Base-by-base conservation (phyloP, 345 rosid genomes). In the Populus tremula region DNA sequence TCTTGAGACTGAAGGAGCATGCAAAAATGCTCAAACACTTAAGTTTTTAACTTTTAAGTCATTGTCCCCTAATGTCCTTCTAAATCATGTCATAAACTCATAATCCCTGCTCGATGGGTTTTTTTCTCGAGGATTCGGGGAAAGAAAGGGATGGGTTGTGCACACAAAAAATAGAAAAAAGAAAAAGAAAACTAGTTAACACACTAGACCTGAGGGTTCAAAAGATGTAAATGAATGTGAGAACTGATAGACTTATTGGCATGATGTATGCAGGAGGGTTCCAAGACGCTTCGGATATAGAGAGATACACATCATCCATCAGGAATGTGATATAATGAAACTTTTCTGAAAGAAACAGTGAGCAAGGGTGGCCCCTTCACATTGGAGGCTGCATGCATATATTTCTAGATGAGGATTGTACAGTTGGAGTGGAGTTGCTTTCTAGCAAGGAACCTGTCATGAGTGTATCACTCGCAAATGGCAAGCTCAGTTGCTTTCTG, bases 201-300 rank as follows among this genome's bases (percentile, higher is more conserved):
- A 21, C 13, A 21, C 25, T 54, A 54, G 20, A 8, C 10, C 63
- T 56, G 63, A 56, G 29, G 63, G 29, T 23, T 23, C 25, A 25
- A 8, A 56, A 56, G 13, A 56, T n/a, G 4, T 56, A 56, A 56
- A 59, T 23, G 29, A 59, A 59, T 23, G 29, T 11, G 14, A 59
- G 25, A 59, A 59, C 63, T 59, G 29, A 59, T 59, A 59, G 39
- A 33, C 39, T 29, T 65, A 2, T 17, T 65, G n/a, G 12, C 20
- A 21, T 68, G 25, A 5, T 67, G n/a, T 35, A 35, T 67, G 64
- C 88, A 88, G 91, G 86, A 66, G 70, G 82, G 82, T 75, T 77
- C 82, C 50, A 85, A 83, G 83, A 83, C 82, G 31, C 47, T 71
- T 45, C 23, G 73, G 79, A 66, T 75, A 47, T 82, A 78, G 77